Evolutionary conservation across 1,284 basidiomycete species (phyloP).

Genomic region (Ganoderma sinense): DNA sequence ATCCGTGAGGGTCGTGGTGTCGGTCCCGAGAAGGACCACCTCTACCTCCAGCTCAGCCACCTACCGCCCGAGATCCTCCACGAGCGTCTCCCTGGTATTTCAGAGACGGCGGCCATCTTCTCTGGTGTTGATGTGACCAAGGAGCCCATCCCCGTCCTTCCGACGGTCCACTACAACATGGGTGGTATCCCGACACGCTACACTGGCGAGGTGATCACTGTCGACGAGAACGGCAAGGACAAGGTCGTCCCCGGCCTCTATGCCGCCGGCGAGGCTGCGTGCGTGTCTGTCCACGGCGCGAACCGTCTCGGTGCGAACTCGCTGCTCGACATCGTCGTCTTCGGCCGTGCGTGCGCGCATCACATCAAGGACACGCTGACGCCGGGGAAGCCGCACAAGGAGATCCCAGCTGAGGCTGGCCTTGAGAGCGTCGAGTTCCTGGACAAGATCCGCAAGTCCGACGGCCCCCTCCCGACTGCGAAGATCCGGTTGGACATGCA

Average conservation of each 20-base stretch:
- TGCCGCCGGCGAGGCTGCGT: slow-evolving; percentile 98
- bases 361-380: slow-evolving; percentile 94
- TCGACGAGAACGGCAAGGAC: slow-evolving; percentile 90
- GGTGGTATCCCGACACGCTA: slow-evolving; percentile 99
- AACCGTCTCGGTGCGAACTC: slow-evolving; percentile 99
- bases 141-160: slow-evolving; percentile 97
- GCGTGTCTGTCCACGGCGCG: slow-evolving; percentile 98
- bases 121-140: slow-evolving; percentile 99
- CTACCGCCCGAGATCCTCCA: slow-evolving; percentile 95
- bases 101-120: slow-evolving; percentile 99
- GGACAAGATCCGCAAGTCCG: slow-evolving; percentile 87
- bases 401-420: slow-evolving; percentile 89
- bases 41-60: slow-evolving; percentile 98
- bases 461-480: slow-evolving; percentile 88
- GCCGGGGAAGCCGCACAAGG: slow-evolving; percentile 92
- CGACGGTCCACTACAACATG: slow-evolving; percentile 98
- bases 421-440: slow-evolving; percentile 88
- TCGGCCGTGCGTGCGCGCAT: slow-evolving; percentile 97
- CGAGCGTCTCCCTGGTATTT: slow-evolving; percentile 98
- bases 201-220: slow-evolving; percentile 95
- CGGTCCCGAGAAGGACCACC: slow-evolving; percentile 98
- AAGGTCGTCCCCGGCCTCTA: slow-evolving; percentile 97
- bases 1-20: slow-evolving; percentile 99
- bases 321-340: slow-evolving; percentile 98
- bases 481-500: slow-evolving; percentile 96